These are phyloP conservation scores for Pseudocercospora crystallina DNA, from an alignment of 2,329 filamentous ascomycete genomes.

Conservation along the genomic window DNA sequence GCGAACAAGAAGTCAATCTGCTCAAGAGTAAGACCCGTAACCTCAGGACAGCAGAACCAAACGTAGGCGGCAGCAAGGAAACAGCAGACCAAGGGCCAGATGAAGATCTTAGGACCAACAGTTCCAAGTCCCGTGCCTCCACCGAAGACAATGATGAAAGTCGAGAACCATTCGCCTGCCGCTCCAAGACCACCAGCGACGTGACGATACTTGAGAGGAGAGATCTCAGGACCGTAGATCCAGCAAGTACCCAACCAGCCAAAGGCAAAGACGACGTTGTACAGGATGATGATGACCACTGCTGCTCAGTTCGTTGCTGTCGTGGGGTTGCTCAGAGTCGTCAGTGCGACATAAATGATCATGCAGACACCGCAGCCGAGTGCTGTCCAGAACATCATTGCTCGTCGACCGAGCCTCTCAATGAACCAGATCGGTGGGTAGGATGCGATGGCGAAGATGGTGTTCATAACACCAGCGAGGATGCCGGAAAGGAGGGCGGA, in stretches of 20 bases:
- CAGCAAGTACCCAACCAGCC: constrained; percentile 14
- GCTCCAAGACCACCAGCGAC: constrained; percentile 11
- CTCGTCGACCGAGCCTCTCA: constrained; percentile 11
- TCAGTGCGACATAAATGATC: constrained; percentile 12
- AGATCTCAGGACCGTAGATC: constrained; percentile 14
- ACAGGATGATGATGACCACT: constrained; percentile 12
- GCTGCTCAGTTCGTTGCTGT: constrained; percentile 14
- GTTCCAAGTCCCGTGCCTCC: constrained; percentile 35
- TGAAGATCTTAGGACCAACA: constrained; percentile 41
- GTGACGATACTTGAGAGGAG: constrained; percentile 16
- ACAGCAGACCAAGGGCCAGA: constrained; percentile 39
- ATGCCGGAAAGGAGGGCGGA: too few species aligned
- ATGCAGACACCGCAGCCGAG: too few species aligned
- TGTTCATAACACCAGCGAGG: constrained; percentile 17
- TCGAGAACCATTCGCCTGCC: constrained; percentile 15
- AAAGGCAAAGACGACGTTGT: constrained; percentile 13
- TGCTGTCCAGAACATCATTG: constrained; percentile 14
- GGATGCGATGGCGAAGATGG: constrained; percentile 16
- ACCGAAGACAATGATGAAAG: constrained; percentile 15
- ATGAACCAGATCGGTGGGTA: constrained; percentile 14
- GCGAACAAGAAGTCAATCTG: too few species aligned
- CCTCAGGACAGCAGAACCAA: too few species aligned
- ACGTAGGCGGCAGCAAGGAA: too few species aligned
- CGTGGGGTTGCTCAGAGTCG: constrained; percentile 9
- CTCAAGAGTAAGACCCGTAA: too few species aligned